A percentile compares a stretch with the other conserved stretches of the same genome.
Evolutionary conservation across 768 basidiomycete species (phyloP).

Genomic region (Agrocybe pediades): DNA sequence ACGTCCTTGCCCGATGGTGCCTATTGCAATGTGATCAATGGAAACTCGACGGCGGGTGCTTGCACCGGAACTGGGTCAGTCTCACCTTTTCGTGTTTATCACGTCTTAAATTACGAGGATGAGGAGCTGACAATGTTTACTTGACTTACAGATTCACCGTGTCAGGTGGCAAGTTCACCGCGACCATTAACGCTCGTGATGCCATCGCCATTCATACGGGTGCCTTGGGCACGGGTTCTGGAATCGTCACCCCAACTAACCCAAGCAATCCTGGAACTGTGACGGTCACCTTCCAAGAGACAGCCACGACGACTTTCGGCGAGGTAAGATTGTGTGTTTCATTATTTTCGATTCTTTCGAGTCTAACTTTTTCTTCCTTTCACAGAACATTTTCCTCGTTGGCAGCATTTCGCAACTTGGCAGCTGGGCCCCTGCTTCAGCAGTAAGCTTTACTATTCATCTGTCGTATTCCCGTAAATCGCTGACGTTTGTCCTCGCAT

Average conservation of each 20-base stretch:
- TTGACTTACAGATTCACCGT: constrained; percentile 46
- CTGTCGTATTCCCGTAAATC: neutral
- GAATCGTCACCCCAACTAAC: constrained; percentile 14
- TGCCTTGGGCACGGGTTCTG: constrained; percentile 31
- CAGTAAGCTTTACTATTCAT: constrained; percentile 38
- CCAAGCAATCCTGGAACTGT: constrained; percentile 25
- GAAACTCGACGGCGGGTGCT: constrained; percentile 34
- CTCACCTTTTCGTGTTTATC: neutral
- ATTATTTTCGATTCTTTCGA: neutral
- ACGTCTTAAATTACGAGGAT: neutral
- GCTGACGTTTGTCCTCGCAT: neutral
- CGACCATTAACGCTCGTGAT: constrained; percentile 49
- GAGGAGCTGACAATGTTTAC: neutral
- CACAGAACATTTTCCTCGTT: constrained; percentile 60
- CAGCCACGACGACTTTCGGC: constrained; percentile 56
- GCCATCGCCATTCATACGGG: constrained; percentile 61
- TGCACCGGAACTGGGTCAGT: constrained; percentile 58
- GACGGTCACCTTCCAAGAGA: constrained; percentile 52
- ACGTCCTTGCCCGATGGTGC: constrained; percentile 58
- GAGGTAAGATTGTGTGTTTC: constrained; percentile 50
- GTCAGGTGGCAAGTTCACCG: constrained; percentile 49
- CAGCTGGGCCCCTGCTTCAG: constrained; percentile 46
- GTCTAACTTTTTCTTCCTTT: neutral
- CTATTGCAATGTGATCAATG: constrained; percentile 69
- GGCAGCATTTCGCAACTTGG: constrained; percentile 60